Base-by-base conservation (phyloP, 2,329 filamentous ascomycete genomes). In the Tothia fuscella region DNA sequence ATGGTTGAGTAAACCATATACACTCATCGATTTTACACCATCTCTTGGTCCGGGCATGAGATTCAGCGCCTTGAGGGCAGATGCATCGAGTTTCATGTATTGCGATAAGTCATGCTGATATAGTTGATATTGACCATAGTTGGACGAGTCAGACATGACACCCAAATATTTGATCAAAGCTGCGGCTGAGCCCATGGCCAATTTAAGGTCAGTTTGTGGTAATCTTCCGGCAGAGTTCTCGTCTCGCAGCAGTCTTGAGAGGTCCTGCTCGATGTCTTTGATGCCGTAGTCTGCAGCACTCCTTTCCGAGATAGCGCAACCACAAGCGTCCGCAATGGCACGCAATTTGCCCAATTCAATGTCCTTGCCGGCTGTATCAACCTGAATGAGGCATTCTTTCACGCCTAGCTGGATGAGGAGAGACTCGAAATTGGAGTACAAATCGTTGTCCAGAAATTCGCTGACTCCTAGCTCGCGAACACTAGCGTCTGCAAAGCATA, bases 21-120 rank as follows among this genome's bases (percentile, higher is more conserved):
- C 60, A 56, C 88, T 96, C 91, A 98, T 98, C 1, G 78, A 93
- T 66, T 95, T 96, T n/a, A 86, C 76, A 2, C 91, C 91, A 55
- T 98, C 91, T 49, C 87, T 78, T 0, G 85, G 85, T 4, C 91
- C 89, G 4, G 91, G 93, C 88, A 98, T 96, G 28, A 98, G 72
- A 53, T 98, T 98, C 41, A 98, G 71, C 0, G 91, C 91, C 54
- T 93, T 89, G 32, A 98, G 67, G 0, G 91, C 91, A 1, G 91
- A 86, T 1, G 93, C 87, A 61, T 98, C 91, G 4, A 98, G 71
- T 63, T 95, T 98, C 91, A 98, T 98, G 59, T 86, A 98, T 54
- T 98, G 88, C 2, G 88, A 81, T 33, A 98, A 66, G 56, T 98
- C 91, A 60, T 98, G 91, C 61, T 98, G 91, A 56, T 96, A 98